Evolutionary conservation across 139 green algal species (phyloP), one percentile per base, ranked within the genome.

Genomic region (Chlorella sp.): DNA sequence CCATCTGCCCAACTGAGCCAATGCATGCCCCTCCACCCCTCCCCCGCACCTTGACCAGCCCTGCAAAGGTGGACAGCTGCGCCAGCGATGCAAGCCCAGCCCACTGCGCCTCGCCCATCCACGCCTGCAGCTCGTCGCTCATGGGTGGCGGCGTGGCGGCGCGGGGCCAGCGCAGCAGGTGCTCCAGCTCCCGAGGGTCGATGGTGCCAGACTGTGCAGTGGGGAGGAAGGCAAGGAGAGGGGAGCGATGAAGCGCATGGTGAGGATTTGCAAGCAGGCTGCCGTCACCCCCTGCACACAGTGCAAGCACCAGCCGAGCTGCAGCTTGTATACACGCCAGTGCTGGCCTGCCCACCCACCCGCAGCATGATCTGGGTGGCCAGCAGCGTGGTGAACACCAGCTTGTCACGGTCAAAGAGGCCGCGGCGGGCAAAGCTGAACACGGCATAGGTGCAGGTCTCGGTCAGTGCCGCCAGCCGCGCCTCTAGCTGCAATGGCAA

Each of bases 401-500:
- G 92, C 92, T 98, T 98, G 94, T 98, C 94, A 6, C 93, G 89
- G 91, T 98, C 96, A 92, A 98, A 98, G 74, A 98, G 86, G 81
- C 95, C 96, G 87, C 94, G 93, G 64, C 47, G 41, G n/a, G 78
- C 47, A 47, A 34, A 56, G 41, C 26, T 36, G 39, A 76, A 84
- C 41, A 84, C 78, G 0, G 64, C 63, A 30, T 55, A 67, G n/a
- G 78, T 84, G 78, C 63, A 76, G 93, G 68, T 91, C 85, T 96
- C 92, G 62, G 96, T 86, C 83, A 98, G 89, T 9, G 71, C 83
- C 60, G 73, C 83, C 56, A 95, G 88, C 7, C 94, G 91, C 30
- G 89, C 87, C 87, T 94, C 92, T 39, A 98, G 91, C 83, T 92
- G 51, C 51, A 15, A 15, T 23, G 11, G 51, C 12, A 15, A 20